Evolutionary conservation across 495 filamentous ascomycete genomes (phyloP).

Genomic region (Aspergillus steynii): DNA sequence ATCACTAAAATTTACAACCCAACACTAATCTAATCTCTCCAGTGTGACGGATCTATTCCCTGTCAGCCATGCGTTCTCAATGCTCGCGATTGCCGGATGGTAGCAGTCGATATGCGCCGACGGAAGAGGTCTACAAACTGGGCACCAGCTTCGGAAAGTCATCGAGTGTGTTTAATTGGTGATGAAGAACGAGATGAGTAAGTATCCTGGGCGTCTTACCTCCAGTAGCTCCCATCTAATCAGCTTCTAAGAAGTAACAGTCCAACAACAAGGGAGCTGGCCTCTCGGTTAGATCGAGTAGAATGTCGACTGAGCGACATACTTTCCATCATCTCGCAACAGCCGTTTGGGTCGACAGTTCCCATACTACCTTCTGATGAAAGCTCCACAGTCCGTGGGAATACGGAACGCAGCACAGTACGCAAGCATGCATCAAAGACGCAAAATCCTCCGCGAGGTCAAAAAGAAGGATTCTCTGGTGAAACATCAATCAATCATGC

Average conservation of each 20-base stretch:
- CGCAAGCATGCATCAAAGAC: background rate
- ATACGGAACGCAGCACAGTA: background rate
- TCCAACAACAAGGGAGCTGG: constrained; percentile 8
- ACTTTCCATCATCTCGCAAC: background rate
- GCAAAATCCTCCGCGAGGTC: too few species aligned
- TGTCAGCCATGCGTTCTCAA: constrained; percentile 22
- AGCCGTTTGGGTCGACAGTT: too few species aligned
- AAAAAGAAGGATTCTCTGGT: constrained; percentile 9
- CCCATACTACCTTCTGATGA: too few species aligned
- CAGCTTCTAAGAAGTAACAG: background rate
- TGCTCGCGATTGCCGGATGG: constrained; percentile 14
- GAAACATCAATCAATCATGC: constrained; percentile 30
- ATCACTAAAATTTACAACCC: too few species aligned
- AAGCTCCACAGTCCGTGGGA: background rate
- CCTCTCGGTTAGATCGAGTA: constrained; percentile 11
- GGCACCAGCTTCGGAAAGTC: background rate
- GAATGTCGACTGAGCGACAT: constrained; percentile 14
- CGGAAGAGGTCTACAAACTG: constrained; percentile 7
- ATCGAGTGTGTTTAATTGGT: background rate
- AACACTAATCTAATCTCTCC: background rate
- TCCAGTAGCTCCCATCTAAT: too few species aligned
- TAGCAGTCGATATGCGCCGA: constrained; percentile 28
- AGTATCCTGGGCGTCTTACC: too few species aligned
- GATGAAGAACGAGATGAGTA: too few species aligned
- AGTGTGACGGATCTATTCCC: constrained; percentile 29